These are phyloP conservation scores for Heritiera fomes DNA, from an alignment of 345 rosid species.

Conservation along the genomic window DNA sequence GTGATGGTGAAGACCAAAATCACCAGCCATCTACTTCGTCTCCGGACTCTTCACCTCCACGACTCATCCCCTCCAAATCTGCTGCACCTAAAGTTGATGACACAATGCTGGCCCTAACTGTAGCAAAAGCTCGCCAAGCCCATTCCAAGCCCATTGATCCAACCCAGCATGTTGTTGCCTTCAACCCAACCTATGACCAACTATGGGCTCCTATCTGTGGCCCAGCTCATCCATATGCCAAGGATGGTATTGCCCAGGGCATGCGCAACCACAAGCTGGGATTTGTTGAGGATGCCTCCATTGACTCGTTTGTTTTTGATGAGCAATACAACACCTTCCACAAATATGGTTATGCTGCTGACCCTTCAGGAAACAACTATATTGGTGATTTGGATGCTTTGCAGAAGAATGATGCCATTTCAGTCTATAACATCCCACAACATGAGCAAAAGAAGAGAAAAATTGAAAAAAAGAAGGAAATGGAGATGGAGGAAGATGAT, in stretches of 20 bases:
- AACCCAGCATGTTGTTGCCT: conserved; percentile 64
- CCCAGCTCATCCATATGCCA: conserved; percentile 91
- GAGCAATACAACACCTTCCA: conserved; percentile 94
- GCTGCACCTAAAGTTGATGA: conserved; percentile 93
- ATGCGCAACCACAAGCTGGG: conserved; percentile 98
- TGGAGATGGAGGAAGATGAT: conserved; percentile 37
- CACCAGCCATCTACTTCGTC: conserved; percentile 38
- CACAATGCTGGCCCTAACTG: conserved; percentile 80
- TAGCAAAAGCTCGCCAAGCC: conserved; percentile 56
- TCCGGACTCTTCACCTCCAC: conserved; percentile 81
- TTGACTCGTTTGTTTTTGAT: conserved; percentile 80
- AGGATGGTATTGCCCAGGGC: conserved; percentile 93
- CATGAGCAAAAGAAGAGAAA: conserved; percentile 79
- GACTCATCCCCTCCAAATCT: conserved; percentile 69
- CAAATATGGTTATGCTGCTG: conserved; percentile 82
- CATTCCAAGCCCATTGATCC: conserved; percentile 77
- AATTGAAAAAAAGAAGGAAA: conserved; percentile 59
- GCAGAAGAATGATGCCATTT: conserved; percentile 57
- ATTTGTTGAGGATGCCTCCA: conserved; percentile 88
- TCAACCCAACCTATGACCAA: conserved; percentile 87
- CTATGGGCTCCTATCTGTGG: conserved; percentile 89
- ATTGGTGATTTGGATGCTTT: conserved; percentile 80
- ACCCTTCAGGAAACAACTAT: conserved; percentile 75
- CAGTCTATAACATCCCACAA: conserved; percentile 80
- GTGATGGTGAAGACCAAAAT: conserved; percentile 41